phyloP scores from a whole-genome alignment of 148 eudicot species.

The Vaccinium macrocarpon region DNA sequence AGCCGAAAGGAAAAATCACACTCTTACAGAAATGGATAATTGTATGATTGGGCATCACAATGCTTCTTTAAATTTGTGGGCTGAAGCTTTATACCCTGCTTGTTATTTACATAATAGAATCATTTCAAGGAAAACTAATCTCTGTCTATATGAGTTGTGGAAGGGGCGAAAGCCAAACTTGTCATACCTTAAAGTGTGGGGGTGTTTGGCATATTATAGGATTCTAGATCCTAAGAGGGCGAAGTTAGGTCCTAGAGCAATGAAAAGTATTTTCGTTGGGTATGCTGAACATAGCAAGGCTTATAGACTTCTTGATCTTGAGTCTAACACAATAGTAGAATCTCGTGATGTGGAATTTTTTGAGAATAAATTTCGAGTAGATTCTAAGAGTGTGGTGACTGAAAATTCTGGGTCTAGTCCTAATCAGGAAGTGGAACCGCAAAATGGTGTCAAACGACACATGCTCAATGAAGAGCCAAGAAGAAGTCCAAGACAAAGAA shows the following conservation, averaged over 20 bases:
- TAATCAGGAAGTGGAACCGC: not conserved
- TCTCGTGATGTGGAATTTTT: not conserved
- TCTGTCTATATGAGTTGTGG: too few relatives aligned
- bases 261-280: not conserved
- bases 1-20: not conserved
- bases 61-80: not conserved
- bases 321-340: not conserved
- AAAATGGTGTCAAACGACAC: not conserved
- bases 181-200: not conserved
- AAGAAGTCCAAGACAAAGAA: not conserved
- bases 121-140: not conserved
- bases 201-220: too few relatives aligned
- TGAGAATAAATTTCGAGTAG: not conserved
- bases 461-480: not conserved
- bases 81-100: not conserved
- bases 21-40: not conserved
- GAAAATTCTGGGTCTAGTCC: not conserved
- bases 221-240: not conserved
- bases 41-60: not conserved
- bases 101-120: not conserved
- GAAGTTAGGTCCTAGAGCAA: not conserved
- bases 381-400: too few relatives aligned
- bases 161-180: not conserved
- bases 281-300: not conserved
- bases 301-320: not conserved